A percentile compares a stretch with the other conserved stretches of the same genome.
phyloP scores from a whole-genome alignment of 345 rosid species.

The Laguncularia racemosa region DNA sequence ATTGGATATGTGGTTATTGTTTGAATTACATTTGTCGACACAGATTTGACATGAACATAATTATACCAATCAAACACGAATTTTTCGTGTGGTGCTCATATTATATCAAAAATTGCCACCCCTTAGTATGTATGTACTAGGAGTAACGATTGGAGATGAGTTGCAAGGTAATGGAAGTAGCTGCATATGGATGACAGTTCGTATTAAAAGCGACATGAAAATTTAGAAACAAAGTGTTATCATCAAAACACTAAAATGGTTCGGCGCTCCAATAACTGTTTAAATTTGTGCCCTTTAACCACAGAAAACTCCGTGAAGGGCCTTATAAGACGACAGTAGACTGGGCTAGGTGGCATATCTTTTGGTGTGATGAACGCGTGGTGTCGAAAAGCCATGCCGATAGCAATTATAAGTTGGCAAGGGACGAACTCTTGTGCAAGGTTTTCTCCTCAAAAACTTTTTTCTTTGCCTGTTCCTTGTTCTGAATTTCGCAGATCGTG shows the following conservation, averaged over 20 bases:
- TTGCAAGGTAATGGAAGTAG: too few species aligned
- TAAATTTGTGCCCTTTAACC: background rate
- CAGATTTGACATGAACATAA: too few species aligned
- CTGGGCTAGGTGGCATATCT: slow-evolving; percentile 86
- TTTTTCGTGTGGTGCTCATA: too few species aligned
- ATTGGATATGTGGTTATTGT: too few species aligned
- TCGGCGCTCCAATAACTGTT: background rate
- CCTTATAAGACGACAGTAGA: slow-evolving; percentile 56
- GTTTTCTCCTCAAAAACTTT: slow-evolving; percentile 18
- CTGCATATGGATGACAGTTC: too few species aligned
- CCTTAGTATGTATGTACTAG: too few species aligned
- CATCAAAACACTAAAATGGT: too few species aligned
- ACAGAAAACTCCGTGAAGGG: slow-evolving; percentile 58
- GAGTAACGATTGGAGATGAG: too few species aligned
- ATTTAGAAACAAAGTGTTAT: background rate
- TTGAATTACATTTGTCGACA: too few species aligned
- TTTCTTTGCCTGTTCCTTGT: background rate
- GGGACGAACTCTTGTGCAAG: slow-evolving; percentile 56
- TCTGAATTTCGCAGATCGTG: background rate
- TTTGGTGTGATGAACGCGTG: slow-evolving; percentile 93
- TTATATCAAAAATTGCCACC: too few species aligned
- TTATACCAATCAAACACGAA: too few species aligned
- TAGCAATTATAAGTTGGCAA: slow-evolving; percentile 81
- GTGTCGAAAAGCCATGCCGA: slow-evolving; percentile 80
- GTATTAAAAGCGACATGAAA: too few species aligned